Conservation (phyloP, 2,329 filamentous ascomycete genomes). For the Coniochaeta prunicola region DNA sequence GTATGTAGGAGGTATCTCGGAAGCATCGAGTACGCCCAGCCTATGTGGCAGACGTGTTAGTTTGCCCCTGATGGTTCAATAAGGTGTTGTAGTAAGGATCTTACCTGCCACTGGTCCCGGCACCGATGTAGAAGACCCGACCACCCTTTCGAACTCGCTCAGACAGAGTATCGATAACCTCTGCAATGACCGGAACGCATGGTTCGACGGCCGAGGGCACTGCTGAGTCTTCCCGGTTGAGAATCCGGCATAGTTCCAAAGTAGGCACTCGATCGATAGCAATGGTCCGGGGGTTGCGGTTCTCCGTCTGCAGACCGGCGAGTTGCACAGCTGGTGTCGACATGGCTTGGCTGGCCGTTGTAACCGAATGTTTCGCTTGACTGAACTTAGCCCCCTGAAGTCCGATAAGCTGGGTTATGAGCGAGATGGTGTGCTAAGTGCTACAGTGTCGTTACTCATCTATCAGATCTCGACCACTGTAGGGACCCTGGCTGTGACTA, state of each 20-base stretch:
- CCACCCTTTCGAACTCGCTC: slow-evolving; percentile 24
- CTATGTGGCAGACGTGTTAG: slow-evolving; percentile 11
- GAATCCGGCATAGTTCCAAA: slow-evolving; percentile 26
- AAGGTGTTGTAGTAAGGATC: too few relatives aligned
- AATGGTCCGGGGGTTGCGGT: slow-evolving; percentile 23
- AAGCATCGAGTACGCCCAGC: slow-evolving; percentile 31
- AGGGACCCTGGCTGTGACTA: not conserved
- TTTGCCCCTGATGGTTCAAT: not conserved
- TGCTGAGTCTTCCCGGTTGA: slow-evolving; percentile 27
- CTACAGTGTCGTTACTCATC: too few relatives aligned
- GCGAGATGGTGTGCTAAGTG: not conserved
- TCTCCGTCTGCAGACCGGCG: slow-evolving; percentile 26
- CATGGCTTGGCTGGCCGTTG: not conserved
- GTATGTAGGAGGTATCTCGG: slow-evolving; percentile 33
- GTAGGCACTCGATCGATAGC: slow-evolving; percentile 29
- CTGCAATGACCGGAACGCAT: slow-evolving; percentile 24
- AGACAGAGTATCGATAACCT: slow-evolving; percentile 23
- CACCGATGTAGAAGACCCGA: slow-evolving; percentile 30
- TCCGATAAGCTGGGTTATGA: not conserved
- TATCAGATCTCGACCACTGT: too few relatives aligned
- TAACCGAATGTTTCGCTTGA: not conserved
- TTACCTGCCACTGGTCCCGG: slow-evolving; percentile 35
- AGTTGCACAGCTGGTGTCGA: slow-evolving; percentile 14
- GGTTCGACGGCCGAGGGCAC: slow-evolving; percentile 21
- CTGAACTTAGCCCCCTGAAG: not conserved